These are phyloP conservation scores for Rubus idaeus DNA, from an alignment of 306 rosid species.

Conservation along the genomic window DNA sequence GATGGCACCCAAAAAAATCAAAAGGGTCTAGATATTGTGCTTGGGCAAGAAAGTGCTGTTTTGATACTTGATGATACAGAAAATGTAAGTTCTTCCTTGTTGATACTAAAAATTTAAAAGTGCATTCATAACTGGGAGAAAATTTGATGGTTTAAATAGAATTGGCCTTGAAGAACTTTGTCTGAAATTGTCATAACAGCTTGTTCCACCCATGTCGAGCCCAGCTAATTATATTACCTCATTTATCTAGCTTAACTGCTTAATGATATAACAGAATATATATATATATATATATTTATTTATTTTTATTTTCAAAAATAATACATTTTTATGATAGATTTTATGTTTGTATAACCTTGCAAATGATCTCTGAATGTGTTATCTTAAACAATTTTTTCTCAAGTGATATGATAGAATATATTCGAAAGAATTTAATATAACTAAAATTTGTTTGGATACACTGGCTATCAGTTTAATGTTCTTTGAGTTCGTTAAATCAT, in stretches of 20 bases:
- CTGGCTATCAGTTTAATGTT: neutral
- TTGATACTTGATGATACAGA: constrained; percentile 93
- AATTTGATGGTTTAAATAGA: neutral
- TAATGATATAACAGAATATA: neutral
- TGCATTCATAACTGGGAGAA: neutral
- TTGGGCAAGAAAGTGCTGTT: constrained; percentile 89
- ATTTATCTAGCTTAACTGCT: neutral
- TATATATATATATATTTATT: neutral
- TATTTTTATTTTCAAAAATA: neutral
- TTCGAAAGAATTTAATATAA: neutral
- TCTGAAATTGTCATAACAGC: neutral
- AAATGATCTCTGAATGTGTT: neutral
- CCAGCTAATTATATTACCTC: neutral
- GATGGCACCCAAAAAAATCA: constrained; percentile 89
- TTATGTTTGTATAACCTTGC: neutral
- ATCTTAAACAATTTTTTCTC: neutral
- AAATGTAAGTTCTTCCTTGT: constrained; percentile 47
- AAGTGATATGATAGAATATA: neutral
- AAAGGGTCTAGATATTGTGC: constrained; percentile 84
- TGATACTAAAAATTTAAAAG: neutral
- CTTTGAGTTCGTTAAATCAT: constrained; percentile 19
- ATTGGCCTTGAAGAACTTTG: neutral
- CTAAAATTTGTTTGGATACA: neutral
- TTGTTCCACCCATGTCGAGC: neutral
- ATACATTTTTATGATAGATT: neutral